Conservation (phyloP, 1,284 basidiomycete species). For the Sporisorium iseilematis-ciliati region DNA sequence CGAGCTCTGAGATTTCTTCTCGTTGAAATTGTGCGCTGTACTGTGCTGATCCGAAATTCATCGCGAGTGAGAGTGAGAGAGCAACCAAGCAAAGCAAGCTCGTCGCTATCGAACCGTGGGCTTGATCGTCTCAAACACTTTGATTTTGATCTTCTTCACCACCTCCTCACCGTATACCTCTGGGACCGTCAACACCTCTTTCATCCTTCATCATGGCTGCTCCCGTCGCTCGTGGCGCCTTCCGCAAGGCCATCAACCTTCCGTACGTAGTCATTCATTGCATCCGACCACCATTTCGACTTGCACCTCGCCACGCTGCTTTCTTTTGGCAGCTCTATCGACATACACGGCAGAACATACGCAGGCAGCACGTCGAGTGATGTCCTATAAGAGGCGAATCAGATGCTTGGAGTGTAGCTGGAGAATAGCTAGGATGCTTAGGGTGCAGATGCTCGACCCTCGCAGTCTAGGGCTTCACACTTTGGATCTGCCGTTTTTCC, state of each 20-base stretch:
- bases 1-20: conserved; percentile 2
- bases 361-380: too few species aligned
- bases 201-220: conserved; percentile 50
- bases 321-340: not conserved
- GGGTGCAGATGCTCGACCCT: too few species aligned
- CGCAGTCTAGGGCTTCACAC: not conserved
- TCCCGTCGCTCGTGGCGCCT: conserved; percentile 58
- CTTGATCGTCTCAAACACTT: conserved; percentile 19
- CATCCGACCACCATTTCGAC: not conserved
- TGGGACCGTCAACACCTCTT: conserved; percentile 27
- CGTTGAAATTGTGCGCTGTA: not conserved
- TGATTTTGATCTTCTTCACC: conserved; percentile 7
- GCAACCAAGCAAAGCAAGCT: not conserved
- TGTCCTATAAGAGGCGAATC: too few species aligned
- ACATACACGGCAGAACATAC: not conserved
- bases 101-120: conserved; percentile 24
- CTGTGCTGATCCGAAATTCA: not conserved
- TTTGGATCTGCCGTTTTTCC: not conserved
- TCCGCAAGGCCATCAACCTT: conserved; percentile 77
- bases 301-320: not conserved
- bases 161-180: conserved; percentile 34
- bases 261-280: conserved; percentile 68
- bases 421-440: too few species aligned
- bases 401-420: too few species aligned
- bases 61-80: not conserved